Evolutionary conservation across 2,329 filamentous ascomycete genomes (phyloP), one percentile per base, ranked within the genome.

Genomic region (Thelonectria olida): DNA sequence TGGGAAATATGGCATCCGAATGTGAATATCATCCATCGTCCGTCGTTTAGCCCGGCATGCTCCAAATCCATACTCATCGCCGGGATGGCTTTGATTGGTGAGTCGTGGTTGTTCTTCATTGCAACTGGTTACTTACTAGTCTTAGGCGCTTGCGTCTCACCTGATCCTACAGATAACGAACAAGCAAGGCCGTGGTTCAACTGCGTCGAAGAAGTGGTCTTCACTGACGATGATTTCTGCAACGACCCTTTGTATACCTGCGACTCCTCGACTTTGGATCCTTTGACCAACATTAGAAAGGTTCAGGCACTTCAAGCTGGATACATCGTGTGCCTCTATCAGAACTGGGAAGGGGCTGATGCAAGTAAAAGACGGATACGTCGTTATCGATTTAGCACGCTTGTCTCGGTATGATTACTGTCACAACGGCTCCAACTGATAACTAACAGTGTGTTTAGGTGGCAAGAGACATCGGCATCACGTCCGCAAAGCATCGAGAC

Each of bases 291-390:
- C 17, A 52, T 39, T 6, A 5, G 34, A n/a, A 38, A 52, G 34
- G 27, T 52, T 10, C 31, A 52, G 20, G 49, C 49, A 19, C 17
- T 52, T 4, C 49, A 52, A 13, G 49, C 49, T 7, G 34, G 28
- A 6, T 52, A 42, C 13, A 52, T 52, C 6, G 49, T 52, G 7
- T 52, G 49, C 25, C 34, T 52, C 20, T 41, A 41, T 15, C 49
- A 52, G 49, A 52, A 52, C 38, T 52, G 49, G 49, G 49, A 52
- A 36, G 36, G 49, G 4, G 38, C 36, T 17, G 49, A 52, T 31
- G 34, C 49, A 10, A 52, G 36, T 22, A 52, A 52, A 34, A 31
- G 22, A 20, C 34, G 49, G 13, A 52, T 52, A 17, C 49, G 49
- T 38, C 49, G 49, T 25, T 52, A 52, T 41, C 49, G 49, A 12